Evolutionary conservation across 2,329 filamentous ascomycete genomes (phyloP).

Genomic region (Pseudocercospora musae): DNA sequence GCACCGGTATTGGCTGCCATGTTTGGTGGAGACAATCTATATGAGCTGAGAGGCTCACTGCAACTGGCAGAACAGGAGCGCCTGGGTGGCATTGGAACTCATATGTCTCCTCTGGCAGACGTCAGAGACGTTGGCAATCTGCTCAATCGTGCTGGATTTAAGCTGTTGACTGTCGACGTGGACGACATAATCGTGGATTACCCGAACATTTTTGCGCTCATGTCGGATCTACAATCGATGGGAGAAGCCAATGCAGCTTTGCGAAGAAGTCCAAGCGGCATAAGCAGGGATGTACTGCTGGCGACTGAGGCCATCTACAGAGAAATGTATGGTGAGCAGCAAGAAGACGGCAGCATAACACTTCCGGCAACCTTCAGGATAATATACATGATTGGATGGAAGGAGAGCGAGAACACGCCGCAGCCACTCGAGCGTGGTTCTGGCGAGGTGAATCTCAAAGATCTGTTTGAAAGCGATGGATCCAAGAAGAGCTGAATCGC

Average conservation of each 20-base stretch:
- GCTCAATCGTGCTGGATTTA: slow-evolving; percentile 83
- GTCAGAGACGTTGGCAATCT: slow-evolving; percentile 87
- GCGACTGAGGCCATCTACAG: slow-evolving; percentile 87
- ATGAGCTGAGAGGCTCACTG: slow-evolving; percentile 85
- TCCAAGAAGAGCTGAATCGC: slow-evolving; percentile 7
- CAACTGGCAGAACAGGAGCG: slow-evolving; percentile 90
- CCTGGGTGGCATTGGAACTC: slow-evolving; percentile 84
- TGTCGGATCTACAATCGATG: slow-evolving; percentile 95
- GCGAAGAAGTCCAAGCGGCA: slow-evolving; percentile 71
- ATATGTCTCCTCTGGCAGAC: slow-evolving; percentile 87
- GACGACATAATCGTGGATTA: slow-evolving; percentile 97
- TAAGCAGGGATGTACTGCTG: slow-evolving; percentile 78
- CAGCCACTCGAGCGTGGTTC: slow-evolving; percentile 80
- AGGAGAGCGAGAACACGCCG: slow-evolving; percentile 73
- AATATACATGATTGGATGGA: slow-evolving; percentile 99
- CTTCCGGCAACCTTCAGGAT: slow-evolving; percentile 85
- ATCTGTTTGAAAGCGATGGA: slow-evolving; percentile 59
- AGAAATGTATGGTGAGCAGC: slow-evolving; percentile 73
- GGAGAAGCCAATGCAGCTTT: slow-evolving; percentile 89
- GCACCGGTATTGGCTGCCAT: slow-evolving; percentile 91
- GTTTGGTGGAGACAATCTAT: slow-evolving; percentile 92
- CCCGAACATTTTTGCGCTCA: slow-evolving; percentile 81
- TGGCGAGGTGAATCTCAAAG: slow-evolving; percentile 83
- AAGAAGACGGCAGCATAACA: slow-evolving; percentile 60
- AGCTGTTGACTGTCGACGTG: slow-evolving; percentile 92